Evolutionary conservation across 169 alveolate species (phyloP), one percentile per base, ranked within the genome.

Genomic region (Plasmodium coatneyi): DNA sequence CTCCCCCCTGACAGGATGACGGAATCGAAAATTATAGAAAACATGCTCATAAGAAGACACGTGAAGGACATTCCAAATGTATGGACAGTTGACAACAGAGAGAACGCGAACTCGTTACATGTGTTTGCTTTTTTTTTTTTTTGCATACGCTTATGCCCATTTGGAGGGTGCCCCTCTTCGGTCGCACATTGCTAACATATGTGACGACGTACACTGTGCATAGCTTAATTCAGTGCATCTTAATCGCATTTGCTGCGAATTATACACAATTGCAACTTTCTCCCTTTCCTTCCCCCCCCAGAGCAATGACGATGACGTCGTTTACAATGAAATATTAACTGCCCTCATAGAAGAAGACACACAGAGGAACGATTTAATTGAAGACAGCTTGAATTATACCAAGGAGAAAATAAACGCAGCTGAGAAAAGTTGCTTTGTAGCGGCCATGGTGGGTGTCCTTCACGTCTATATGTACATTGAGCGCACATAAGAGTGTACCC

Each of bases 331-430:
- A 74, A 39, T 86, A 56, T n/a, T 86, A 52, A 86, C 93, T 3
- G 71, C 93, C 66, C 93, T 86, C 60, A 86, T 86, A 70, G 93
- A 86, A 76, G 93, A 86, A 34, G 93, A 86, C 43, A 74, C 16
- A 54, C 86, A 49, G 16, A 86, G 93, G 80, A 86, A 86, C 22
- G 93, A 86, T 56, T 86, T 86, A 72, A 86, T 86, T 74, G 93
- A 86, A 54, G 93, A 86, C 32, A 86, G 93, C 28, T 76, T 86
- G 71, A 22, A 49, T 86, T 86, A 74, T 54, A 86, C 49, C 39
- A 86, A 86, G 49, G 93, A 76, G 80, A 86, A 86, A 86, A 86
- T 86, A 74, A 86, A 86, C 34, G 93, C 79, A 34, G 93, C 93
- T 43, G 93, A 86, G 79, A 86, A 86, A 22, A 54, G 87, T 34